Evolutionary conservation across 306 rosid genomes (phyloP).

Genomic region (Elaeagnus macrophylla): DNA sequence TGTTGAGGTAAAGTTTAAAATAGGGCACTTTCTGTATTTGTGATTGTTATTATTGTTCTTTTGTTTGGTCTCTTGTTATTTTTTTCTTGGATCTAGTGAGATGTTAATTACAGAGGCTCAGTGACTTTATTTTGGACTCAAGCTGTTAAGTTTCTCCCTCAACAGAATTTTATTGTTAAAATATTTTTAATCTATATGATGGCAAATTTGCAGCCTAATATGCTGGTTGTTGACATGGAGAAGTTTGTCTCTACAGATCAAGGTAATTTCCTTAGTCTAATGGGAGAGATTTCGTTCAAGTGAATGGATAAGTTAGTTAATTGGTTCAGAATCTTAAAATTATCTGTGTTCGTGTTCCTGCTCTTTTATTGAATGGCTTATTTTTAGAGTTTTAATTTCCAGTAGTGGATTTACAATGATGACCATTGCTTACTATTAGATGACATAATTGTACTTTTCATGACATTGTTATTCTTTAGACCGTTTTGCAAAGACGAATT

Average conservation of each 20-base stretch:
- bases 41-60: constrained; percentile 1
- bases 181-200: constrained; percentile 5
- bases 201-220: constrained; percentile 76
- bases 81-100: neutral
- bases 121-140: neutral
- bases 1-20: constrained; percentile 58
- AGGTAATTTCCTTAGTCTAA: constrained; percentile 39
- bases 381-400: no score
- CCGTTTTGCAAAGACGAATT: no score
- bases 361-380: no score
- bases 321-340: no score
- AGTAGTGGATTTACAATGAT: no score
- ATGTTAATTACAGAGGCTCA: neutral
- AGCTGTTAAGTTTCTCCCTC: constrained; percentile 12
- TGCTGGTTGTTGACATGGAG: constrained; percentile 95
- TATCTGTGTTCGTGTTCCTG: no score
- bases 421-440: no score
- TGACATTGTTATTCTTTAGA: no score
- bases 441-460: no score
- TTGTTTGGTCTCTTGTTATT: neutral
- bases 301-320: neutral
- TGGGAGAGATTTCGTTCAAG: neutral
- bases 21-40: neutral
- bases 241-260: constrained; percentile 59
- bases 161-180: neutral